Evolutionary conservation across 306 rosid genomes (phyloP).

Genomic region (Vigna nakashimae): DNA sequence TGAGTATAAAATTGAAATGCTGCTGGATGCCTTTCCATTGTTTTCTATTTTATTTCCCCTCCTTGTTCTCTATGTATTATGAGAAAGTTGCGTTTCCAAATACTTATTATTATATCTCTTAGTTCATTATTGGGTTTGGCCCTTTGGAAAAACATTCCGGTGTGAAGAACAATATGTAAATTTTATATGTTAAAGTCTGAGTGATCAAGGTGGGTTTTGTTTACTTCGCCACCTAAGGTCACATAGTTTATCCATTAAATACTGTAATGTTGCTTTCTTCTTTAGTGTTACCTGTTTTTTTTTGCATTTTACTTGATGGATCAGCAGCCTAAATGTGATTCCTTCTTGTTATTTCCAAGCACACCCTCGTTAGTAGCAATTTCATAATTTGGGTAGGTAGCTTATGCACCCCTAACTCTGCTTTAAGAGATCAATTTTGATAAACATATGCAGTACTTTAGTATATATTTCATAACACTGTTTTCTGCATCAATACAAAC

Average conservation of each 20-base stretch:
- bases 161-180: constrained; percentile 22
- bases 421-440: not conserved
- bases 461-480: not conserved
- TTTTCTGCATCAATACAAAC: not conserved
- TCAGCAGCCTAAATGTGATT: constrained; percentile 3
- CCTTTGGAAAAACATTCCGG: constrained; percentile 38
- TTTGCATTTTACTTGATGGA: constrained; percentile 6
- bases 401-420: not conserved
- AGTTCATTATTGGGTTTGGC: constrained; percentile 13
- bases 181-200: constrained; percentile 27
- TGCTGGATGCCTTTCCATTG: not conserved
- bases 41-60: not conserved
- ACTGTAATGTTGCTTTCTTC: constrained; percentile 37
- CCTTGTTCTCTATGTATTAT: not conserved
- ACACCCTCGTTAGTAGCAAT: not conserved
- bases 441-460: not conserved
- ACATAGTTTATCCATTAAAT: not conserved
- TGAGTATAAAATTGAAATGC: not conserved
- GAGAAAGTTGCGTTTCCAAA: constrained; percentile 25
- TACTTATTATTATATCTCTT: not conserved
- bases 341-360: not conserved
- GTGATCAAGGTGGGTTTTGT: constrained; percentile 35
- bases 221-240: constrained; percentile 36
- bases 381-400: not conserved
- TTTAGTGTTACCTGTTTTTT: not conserved